These are phyloP conservation scores for Rhodotorula babjevae DNA, from an alignment of 768 basidiomycete genomes.

Conservation along the genomic window DNA sequence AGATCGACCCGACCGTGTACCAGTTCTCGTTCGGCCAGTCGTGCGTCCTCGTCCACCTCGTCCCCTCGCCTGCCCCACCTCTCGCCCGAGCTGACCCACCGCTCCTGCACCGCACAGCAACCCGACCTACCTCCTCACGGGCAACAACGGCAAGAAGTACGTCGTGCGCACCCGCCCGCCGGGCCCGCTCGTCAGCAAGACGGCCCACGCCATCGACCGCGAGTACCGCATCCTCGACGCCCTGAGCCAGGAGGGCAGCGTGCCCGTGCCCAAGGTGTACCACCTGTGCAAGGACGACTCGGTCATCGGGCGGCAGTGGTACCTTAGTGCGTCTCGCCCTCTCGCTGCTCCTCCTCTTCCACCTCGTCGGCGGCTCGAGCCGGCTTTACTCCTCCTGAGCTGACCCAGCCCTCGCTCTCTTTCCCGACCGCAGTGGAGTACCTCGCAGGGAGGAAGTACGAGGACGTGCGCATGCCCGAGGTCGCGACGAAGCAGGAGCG, in stretches of 20 bases:
- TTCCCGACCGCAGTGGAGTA: conserved; percentile 61
- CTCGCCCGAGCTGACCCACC: conserved; percentile 41
- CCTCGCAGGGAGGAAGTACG: conserved; percentile 87
- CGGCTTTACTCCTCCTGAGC: neutral
- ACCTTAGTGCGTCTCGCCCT: conserved; percentile 54
- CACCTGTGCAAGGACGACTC: conserved; percentile 66
- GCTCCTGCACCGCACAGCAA: conserved; percentile 50
- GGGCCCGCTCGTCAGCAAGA: conserved; percentile 76
- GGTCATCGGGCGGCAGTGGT: conserved; percentile 84
- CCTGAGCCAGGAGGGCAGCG: conserved; percentile 69
- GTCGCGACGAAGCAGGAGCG: conserved; percentile 57
- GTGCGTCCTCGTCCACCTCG: conserved; percentile 45
- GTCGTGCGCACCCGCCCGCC: conserved; percentile 92
- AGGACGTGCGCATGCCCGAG: conserved; percentile 71
- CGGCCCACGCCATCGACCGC: conserved; percentile 91
- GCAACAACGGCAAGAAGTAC: conserved; percentile 65
- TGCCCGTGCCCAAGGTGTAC: conserved; percentile 82
- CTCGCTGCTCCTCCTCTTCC: neutral
- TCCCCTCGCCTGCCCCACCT: neutral
- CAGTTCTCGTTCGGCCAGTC: conserved; percentile 67
- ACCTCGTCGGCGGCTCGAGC: too few relatives aligned
- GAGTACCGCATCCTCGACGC: conserved; percentile 78
- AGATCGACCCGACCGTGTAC: conserved; percentile 68
- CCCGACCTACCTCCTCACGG: conserved; percentile 89
- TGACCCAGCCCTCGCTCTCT: neutral